Base-by-base conservation (phyloP, 768 basidiomycete genomes). In the Leccinum boreale region DNA sequence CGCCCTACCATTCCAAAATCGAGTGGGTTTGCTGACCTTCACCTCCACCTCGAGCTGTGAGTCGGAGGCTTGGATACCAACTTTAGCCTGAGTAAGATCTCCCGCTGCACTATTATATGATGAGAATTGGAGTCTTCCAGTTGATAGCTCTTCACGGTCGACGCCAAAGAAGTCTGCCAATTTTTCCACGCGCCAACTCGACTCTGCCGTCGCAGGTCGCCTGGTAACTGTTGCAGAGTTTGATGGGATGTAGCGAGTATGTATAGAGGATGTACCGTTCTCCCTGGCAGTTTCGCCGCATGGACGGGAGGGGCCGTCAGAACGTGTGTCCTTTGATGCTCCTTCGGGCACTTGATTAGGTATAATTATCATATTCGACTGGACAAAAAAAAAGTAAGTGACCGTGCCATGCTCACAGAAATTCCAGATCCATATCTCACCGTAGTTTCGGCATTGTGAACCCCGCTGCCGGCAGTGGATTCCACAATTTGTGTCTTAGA, bases 1-100 rank as follows among this genome's bases (percentile, higher is more conserved):
- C 31, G 55, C 55, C 59, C 67, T 65, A 59, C 71, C 67, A 49
- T 73, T 73, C 77, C 77, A 79, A 64, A 81, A 78, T 14, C 77
- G 71, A 49, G 46, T 35, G 17, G 74, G 70, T 28, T 72, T 71
- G 56, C 62, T 70, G 29, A 79, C 64, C 54, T 75, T 72, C 49
- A 81, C 73, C 53, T 77, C 78, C 39, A 80, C 75, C 28, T 63
- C 60, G 23, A 61, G 52, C n/a, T 49, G 42, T 48, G 63, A 44
- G 14, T 45, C 24, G 8, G 56, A 28, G 17, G 50, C 36, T 49
- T 39, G 49, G 12, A 52, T 24, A 21, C 24, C 55, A 12, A 52
- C 39, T 42, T 2, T 51, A 33, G 33, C 11, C 28, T 29, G 28
- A 19, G 52, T 48, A 23, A 58, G 54, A 29, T 60, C 58, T 36